Evolutionary conservation across 805 yeast genomes (phyloP).

Genomic region (Lachancea quebecensis): DNA sequence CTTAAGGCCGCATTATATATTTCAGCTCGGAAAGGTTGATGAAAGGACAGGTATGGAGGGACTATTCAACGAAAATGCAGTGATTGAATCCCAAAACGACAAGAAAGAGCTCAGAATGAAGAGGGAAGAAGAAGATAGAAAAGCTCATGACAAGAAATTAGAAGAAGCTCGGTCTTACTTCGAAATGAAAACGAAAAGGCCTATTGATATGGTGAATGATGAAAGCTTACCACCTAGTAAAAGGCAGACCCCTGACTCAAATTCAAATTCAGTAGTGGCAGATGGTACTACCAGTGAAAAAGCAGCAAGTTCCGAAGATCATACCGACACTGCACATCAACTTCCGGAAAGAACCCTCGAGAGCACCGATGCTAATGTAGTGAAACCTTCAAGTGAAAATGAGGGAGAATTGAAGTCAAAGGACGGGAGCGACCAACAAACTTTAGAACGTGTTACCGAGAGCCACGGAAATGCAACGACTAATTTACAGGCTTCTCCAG

Average conservation of each 20-base stretch:
- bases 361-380: no score
- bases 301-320: no score
- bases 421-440: no score
- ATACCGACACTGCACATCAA: no score
- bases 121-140: not conserved
- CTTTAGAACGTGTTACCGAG: no score
- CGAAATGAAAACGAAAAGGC: conserved; percentile 10
- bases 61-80: conserved; percentile 28
- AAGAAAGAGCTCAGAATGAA: conserved; percentile 1
- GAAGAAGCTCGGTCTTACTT: conserved; percentile 9
- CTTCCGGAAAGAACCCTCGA: no score
- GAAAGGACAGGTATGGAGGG: conserved; percentile 35
- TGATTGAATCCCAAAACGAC: conserved; percentile 11
- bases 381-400: no score
- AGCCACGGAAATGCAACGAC: no score
- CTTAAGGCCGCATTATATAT: conserved; percentile 33
- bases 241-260: conserved; percentile 2
- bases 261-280: conserved; percentile 2
- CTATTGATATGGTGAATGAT: conserved; percentile 15
- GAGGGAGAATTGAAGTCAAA: no score
- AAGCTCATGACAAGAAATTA: conserved; percentile 1
- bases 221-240: conserved; percentile 6
- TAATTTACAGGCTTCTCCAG: no score
- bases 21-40: conserved; percentile 33
- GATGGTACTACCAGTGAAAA: not conserved